Evolutionary conservation across 2,329 filamentous ascomycete species (phyloP).

Genomic region (Didymella pomorum): DNA sequence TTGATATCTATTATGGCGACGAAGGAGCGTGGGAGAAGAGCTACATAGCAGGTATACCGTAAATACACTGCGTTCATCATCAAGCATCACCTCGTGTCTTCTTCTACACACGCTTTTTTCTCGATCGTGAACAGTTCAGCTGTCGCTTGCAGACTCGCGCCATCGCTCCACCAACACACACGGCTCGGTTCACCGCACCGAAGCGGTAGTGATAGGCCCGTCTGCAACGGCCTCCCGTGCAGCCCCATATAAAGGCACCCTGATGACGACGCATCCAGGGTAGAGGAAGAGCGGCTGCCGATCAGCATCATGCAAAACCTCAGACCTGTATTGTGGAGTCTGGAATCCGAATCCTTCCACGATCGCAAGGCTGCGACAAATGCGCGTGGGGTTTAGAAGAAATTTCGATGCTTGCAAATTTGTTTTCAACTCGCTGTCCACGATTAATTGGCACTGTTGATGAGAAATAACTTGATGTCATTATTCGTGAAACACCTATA

Average conservation of each 20-base stretch:
- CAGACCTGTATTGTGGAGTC: slow-evolving; percentile 1
- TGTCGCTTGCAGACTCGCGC: neutral
- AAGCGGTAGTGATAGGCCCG: slow-evolving; percentile 9
- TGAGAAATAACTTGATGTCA: neutral
- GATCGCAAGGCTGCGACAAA: neutral
- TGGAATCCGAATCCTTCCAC: neutral
- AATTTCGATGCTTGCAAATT: neutral
- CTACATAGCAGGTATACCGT: neutral
- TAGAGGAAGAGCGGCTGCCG: slow-evolving; percentile 6
- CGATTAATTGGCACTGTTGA: neutral
- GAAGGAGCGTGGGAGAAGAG: neutral
- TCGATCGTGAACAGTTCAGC: too few relatives aligned
- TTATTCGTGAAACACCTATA: slow-evolving; percentile 16
- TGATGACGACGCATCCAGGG: slow-evolving; percentile 18
- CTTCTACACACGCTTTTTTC: too few relatives aligned
- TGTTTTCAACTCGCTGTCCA: neutral
- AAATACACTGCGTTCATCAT: neutral
- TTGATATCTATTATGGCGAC: neutral
- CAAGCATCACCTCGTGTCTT: too few relatives aligned
- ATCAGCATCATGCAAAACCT: neutral
- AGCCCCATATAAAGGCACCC: neutral
- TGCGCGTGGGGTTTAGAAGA: neutral
- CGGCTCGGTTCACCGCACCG: slow-evolving; percentile 3
- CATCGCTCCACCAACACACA: neutral
- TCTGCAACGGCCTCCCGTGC: slow-evolving; percentile 2